A percentile compares a stretch with the other conserved stretches of the same genome.
Evolutionary conservation across 2,329 filamentous ascomycete genomes (phyloP).

Genomic region (Botrytis pseudocinerea): DNA sequence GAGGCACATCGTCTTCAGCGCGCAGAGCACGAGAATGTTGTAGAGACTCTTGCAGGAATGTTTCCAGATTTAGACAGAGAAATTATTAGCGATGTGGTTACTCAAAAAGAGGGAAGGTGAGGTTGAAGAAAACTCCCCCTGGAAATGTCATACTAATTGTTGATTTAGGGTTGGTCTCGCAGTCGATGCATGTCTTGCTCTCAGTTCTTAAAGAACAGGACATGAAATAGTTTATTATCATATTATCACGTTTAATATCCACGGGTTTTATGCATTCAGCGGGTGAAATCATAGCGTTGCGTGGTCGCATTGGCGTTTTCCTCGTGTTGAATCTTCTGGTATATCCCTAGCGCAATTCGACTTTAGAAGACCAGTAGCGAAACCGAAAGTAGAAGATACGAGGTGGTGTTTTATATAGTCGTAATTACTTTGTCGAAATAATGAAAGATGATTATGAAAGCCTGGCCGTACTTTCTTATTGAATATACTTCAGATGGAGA

Average conservation of each 20-base stretch:
- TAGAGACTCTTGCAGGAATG: conserved; percentile 94
- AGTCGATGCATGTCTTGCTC: conserved; percentile 81
- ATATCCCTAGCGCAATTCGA: conserved; percentile 24
- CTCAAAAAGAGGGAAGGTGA: conserved; percentile 90
- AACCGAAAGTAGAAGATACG: conserved; percentile 8
- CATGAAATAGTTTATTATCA: conserved; percentile 9
- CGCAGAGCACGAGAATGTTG: conserved; percentile 84
- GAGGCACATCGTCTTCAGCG: conserved; percentile 81
- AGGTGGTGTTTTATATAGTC: conserved; percentile 22
- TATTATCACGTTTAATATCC: conserved; percentile 23
- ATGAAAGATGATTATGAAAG: conserved; percentile 13
- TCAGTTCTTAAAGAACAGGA: conserved; percentile 44
- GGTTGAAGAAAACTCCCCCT: conserved; percentile 38
- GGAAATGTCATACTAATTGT: conserved; percentile 33
- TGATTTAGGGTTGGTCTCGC: conserved; percentile 70
- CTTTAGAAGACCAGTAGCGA: conserved; percentile 21
- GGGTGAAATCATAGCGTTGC: conserved; percentile 25
- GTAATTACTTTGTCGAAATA: conserved; percentile 22
- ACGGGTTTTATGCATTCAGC: conserved; percentile 23
- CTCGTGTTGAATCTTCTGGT: conserved; percentile 23
- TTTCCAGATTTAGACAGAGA: conserved; percentile 94
- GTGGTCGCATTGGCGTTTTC: conserved; percentile 23
- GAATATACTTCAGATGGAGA: not conserved
- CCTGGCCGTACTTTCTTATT: not conserved
- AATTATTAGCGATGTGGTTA: conserved; percentile 93